Conservation (phyloP, 2,329 filamentous ascomycete species). For the Coniochaeta sp. region DNA sequence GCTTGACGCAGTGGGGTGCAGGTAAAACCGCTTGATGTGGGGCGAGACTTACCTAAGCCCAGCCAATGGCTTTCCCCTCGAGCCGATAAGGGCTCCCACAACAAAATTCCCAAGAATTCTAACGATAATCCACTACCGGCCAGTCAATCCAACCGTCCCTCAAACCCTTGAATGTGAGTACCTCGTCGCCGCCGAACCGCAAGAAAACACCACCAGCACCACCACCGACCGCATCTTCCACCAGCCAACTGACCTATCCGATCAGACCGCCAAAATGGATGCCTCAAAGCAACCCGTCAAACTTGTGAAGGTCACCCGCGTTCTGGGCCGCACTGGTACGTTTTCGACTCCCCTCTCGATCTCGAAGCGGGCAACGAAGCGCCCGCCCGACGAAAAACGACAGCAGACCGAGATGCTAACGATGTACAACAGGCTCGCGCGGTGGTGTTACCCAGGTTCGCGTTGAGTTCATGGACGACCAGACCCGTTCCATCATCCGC, state of each 20-base stretch:
- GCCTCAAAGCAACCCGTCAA: slow-evolving; percentile 93
- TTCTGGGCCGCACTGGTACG: slow-evolving; percentile 98
- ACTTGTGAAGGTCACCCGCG: slow-evolving; percentile 98
- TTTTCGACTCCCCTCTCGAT: slow-evolving; percentile 12
- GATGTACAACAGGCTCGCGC: slow-evolving; percentile 83
- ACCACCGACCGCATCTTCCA: too few relatives aligned
- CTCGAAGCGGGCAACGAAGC: slow-evolving; percentile 4
- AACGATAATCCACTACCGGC: slow-evolving; percentile 3
- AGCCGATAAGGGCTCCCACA: slow-evolving; percentile 2
- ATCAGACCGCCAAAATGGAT: slow-evolving; percentile 63
- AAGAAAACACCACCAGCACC: neutral
- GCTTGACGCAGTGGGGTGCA: neutral
- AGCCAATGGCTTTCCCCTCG: neutral
- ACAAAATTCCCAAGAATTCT: neutral
- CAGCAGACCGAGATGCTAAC: neutral
- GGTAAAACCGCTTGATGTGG: neutral
- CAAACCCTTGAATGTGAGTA: slow-evolving; percentile 3
- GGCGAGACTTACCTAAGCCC: neutral
- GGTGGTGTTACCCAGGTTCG: slow-evolving; percentile 99
- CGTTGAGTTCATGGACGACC: slow-evolving; percentile 99
- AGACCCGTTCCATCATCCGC: slow-evolving; percentile 96
- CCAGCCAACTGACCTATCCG: slow-evolving; percentile 1
- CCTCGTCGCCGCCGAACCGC: neutral
- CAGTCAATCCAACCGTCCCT: neutral
- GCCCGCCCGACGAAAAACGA: slow-evolving; percentile 11